These are phyloP conservation scores for Erodium moschatum DNA, from an alignment of 441 rosid species.

Conservation along the genomic window DNA sequence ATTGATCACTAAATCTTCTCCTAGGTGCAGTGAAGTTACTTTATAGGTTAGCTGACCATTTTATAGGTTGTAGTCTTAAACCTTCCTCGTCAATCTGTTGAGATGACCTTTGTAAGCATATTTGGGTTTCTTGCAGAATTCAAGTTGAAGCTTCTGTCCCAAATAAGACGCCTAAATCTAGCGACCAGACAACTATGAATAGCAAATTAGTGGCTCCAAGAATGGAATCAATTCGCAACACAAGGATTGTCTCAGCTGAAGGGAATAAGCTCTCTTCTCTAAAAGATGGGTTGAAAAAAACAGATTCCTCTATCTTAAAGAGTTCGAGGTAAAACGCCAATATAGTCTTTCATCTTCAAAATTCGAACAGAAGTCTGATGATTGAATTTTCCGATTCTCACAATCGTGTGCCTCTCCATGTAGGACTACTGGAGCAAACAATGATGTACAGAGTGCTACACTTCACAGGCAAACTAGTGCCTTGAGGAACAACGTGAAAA, in stretches of 20 bases:
- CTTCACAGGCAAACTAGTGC: conserved; percentile 27
- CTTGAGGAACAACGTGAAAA: conserved; percentile 27
- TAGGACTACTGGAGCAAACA: conserved; percentile 38
- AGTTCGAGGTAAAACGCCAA: conserved; percentile 37
- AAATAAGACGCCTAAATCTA: conserved; percentile 26
- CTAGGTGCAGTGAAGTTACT: background rate
- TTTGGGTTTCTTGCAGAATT: conserved; percentile 34
- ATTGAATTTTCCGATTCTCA: conserved; percentile 8
- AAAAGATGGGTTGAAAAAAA: conserved; percentile 35
- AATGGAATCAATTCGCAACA: conserved; percentile 27
- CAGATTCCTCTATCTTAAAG: conserved; percentile 42
- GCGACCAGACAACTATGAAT: conserved; percentile 17
- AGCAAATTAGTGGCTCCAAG: conserved; percentile 30
- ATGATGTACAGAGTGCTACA: conserved; percentile 28
- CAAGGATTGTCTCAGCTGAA: conserved; percentile 32
- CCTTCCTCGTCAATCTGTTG: background rate
- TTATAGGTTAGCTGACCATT: background rate
- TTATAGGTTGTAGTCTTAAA: background rate
- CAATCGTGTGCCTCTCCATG: conserved; percentile 20
- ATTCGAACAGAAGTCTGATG: conserved; percentile 1
- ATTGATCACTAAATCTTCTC: conserved; percentile 6
- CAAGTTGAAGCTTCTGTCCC: conserved; percentile 29
- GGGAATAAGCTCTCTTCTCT: conserved; percentile 22
- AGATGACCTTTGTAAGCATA: conserved; percentile 6
- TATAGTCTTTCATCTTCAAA: conserved; percentile 11